Conservation (phyloP, 2,329 filamentous ascomycete species). For the Pseudocercospora cruenta region DNA sequence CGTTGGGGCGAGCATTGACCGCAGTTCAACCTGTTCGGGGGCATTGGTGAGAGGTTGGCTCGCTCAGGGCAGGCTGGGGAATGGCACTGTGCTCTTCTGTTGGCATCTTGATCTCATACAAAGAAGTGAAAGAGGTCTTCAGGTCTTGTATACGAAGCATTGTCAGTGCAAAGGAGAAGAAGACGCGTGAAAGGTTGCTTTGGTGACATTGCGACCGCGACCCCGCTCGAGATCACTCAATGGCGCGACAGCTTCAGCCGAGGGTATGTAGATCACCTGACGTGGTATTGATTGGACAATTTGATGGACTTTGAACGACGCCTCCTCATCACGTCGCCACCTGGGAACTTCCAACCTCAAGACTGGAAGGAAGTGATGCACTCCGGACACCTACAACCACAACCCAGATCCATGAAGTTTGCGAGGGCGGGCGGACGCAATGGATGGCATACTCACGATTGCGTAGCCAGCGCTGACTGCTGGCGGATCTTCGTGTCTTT, state of each 20-base stretch:
- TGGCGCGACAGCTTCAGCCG: background rate
- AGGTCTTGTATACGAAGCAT: background rate
- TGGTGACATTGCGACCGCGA: background rate
- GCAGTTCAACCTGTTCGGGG: conserved; percentile 1
- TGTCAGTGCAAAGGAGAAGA: conserved; percentile 1
- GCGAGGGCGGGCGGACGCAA: too few relatives aligned
- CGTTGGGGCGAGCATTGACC: conserved; percentile 9
- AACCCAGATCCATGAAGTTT: too few relatives aligned
- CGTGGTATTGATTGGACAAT: background rate
- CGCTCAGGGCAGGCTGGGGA: background rate
- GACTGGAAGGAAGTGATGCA: too few relatives aligned
- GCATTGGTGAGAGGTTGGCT: background rate
- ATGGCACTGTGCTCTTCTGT: background rate
- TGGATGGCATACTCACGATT: too few relatives aligned
- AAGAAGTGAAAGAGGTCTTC: conserved; percentile 3
- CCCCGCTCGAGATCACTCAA: background rate
- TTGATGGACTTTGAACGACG: background rate
- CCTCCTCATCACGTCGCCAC: too few relatives aligned
- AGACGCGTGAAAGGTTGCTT: background rate
- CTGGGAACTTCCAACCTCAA: too few relatives aligned
- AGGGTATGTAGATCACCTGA: background rate
- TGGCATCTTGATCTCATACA: background rate
- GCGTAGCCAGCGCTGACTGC: too few relatives aligned
- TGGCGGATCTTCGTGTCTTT: too few relatives aligned
- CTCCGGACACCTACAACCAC: too few relatives aligned